Conservation (phyloP, 139 green algal genomes). For the Chlorella sp. region DNA sequence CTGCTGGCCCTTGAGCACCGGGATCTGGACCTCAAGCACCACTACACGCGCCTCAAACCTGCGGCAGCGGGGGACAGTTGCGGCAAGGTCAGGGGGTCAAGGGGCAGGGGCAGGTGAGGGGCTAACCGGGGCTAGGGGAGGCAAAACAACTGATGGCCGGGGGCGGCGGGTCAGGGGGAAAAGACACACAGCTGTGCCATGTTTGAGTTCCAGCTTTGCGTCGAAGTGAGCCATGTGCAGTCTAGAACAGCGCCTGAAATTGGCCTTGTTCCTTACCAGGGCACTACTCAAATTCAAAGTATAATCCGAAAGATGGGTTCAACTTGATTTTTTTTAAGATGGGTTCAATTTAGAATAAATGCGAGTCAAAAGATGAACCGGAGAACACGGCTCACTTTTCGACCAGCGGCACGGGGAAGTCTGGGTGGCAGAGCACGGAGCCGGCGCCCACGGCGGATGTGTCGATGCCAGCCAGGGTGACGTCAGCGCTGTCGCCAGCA, state of each 20-base stretch:
- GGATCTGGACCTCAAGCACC: conserved; percentile 82
- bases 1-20: conserved; percentile 78
- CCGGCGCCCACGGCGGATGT: conserved; percentile 18
- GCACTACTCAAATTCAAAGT: too few species aligned
- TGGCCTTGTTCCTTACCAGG: background rate
- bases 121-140: too few species aligned
- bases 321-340: too few species aligned
- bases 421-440: conserved; percentile 71
- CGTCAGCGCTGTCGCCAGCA: conserved; percentile 84
- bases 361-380: too few species aligned
- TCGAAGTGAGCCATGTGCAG: background rate
- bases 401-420: conserved; percentile 79
- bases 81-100: background rate
- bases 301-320: too few species aligned
- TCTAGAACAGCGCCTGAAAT: background rate
- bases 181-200: background rate
- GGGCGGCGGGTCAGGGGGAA: too few species aligned
- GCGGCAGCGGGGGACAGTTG: background rate
- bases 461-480: conserved; percentile 75
- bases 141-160: background rate
- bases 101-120: background rate
- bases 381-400: conserved; percentile 14
- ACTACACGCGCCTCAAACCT: conserved; percentile 77
- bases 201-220: background rate
- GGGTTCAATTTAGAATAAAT: too few species aligned